Base-by-base conservation (phyloP, 805 yeast genomes). In the Saturnispora mendoncae region DNA sequence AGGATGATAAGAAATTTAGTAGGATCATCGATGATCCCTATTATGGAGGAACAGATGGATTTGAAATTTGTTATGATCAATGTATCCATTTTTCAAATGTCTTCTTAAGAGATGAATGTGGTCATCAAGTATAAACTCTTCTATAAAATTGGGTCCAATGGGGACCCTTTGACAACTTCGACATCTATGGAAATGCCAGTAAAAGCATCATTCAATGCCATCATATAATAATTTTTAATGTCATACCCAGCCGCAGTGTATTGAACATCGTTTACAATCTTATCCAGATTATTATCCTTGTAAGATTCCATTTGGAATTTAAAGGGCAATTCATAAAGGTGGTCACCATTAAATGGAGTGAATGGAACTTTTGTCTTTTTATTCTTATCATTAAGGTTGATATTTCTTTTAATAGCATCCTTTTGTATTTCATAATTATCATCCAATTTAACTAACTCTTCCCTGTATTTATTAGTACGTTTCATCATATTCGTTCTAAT, bases 291-390 rank as follows among this genome's bases (percentile, higher is more conserved):
- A 17, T 90, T 85, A 56, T 84, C 92, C 43, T 67, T 69, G 56
- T 81, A 82, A 7, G 17, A 30, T 2, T 54, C 41, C 14, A 51
- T 54, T 4, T 62, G 56, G 26, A 60, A 64, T 13, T 46, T 47
- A 61, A 76, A 87, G 23, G 72, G 67, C 41, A 68, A 67, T 19
- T 66, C 61, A 6, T 65, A 46, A 44, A 81, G 79, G 46, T 92
- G 69, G 62, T 90, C 97, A 34, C 97, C 97, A 55, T 80, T 78
- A 63, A 90, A 90, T 7, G 97, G 97, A 9, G 97, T 87, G 59
- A 88, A 90, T 14, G 97, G 97, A 5, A 54, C 38, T 18, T 47
- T 46, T 9, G 46, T 42, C 39, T 57, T 61, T 42, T 51, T 49
- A 10, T 42, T 54, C 31, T 42, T 44, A 23, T 47, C 50, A 36